Percentiles rank a stretch among this genome's conserved stretches.
Evolutionary conservation across 2,329 filamentous ascomycete genomes (phyloP).

Genomic region (Teratosphaeria gauchensis): DNA sequence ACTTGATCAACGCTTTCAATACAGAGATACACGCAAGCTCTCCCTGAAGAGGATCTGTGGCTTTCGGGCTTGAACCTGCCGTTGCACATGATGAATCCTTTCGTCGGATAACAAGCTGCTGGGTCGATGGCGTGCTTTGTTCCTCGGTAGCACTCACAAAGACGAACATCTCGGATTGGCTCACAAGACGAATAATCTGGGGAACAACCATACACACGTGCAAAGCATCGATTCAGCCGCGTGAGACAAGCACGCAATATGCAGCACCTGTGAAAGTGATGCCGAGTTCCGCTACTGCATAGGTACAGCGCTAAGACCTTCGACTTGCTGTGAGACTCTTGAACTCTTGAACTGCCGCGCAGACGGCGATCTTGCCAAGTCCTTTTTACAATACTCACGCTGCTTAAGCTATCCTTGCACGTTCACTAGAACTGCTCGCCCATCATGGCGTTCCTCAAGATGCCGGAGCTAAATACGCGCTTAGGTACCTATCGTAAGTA

Average conservation of each 20-base stretch:
- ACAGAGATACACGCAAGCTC: neutral
- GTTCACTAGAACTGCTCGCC: neutral
- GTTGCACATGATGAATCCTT: neutral
- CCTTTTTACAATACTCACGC: neutral
- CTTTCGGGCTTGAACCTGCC: neutral
- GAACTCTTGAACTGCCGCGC: neutral
- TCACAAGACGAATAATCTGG: neutral
- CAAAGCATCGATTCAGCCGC: neutral
- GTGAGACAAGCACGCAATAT: neutral
- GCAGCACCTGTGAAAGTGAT: neutral
- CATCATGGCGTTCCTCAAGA: neutral
- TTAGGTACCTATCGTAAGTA: neutral
- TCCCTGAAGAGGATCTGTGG: neutral
- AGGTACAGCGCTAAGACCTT: neutral
- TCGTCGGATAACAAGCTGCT: neutral
- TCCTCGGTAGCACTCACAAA: neutral
- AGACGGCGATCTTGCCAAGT: neutral
- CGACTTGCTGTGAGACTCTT: neutral
- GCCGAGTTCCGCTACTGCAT: neutral
- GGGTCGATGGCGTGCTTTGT: neutral
- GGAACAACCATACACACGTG: neutral
- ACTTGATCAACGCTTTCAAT: neutral
- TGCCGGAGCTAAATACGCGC: neutral
- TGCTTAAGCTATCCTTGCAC: neutral
- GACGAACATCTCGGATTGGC: neutral